Evolutionary conservation across 129 eudicot genomes (phyloP).

Genomic region (Silybum marianum): DNA sequence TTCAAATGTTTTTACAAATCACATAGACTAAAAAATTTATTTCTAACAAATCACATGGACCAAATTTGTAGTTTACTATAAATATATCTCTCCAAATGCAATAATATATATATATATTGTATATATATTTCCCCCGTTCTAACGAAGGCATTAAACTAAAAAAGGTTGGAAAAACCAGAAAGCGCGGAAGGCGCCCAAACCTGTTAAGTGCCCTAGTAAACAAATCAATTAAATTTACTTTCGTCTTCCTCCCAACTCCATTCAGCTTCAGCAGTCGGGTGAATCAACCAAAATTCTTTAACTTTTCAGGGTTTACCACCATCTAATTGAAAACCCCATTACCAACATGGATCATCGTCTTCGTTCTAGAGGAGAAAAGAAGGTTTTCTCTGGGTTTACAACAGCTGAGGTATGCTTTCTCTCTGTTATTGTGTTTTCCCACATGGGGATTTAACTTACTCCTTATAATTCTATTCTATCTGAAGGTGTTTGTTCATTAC

Average conservation of each 20-base stretch:
- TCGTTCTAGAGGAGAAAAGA: constrained; percentile 54
- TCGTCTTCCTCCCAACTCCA: not conserved
- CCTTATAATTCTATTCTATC: not conserved
- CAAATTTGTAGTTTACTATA: too few species aligned
- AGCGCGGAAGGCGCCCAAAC: constrained; percentile 16
- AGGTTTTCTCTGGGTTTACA: constrained; percentile 57
- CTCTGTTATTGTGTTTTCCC: constrained; percentile 9
- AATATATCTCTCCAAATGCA: too few species aligned
- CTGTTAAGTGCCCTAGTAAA: constrained; percentile 13
- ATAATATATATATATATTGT: too few species aligned
- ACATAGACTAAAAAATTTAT: too few species aligned
- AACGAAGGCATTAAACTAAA: not conserved
- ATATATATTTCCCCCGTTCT: not conserved
- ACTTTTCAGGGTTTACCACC: not conserved
- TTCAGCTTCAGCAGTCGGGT: not conserved
- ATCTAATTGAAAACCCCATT: not conserved
- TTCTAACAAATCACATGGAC: too few species aligned
- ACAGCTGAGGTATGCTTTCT: constrained; percentile 51
- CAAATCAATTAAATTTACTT: not conserved
- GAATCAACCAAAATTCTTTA: constrained; percentile 14
- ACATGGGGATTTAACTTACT: not conserved
- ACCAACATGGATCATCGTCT: constrained; percentile 58
- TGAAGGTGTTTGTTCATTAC: not conserved
- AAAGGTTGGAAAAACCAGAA: not conserved
- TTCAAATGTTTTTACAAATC: too few species aligned